These are phyloP conservation scores for Aspergillus quadrilineatus DNA, from an alignment of 2,329 filamentous ascomycete genomes.

Conservation along the genomic window DNA sequence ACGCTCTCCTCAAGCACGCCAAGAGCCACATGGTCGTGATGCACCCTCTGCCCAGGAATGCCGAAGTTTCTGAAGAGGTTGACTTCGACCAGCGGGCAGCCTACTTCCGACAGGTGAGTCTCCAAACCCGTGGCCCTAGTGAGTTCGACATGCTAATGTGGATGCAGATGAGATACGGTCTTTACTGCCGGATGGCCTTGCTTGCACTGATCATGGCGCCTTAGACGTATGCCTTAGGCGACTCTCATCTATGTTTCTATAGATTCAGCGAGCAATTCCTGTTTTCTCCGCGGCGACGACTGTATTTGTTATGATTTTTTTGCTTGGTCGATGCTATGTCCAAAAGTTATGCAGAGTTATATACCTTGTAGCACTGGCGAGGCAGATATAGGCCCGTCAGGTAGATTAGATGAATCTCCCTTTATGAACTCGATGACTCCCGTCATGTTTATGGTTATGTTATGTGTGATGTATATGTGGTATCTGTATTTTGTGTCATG, in stretches of 20 bases:
- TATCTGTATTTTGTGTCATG: constrained; percentile 19
- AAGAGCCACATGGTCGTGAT: constrained; percentile 93
- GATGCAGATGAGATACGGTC: constrained; percentile 86
- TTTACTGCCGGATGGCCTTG: constrained; percentile 97
- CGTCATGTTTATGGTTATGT: constrained; percentile 33
- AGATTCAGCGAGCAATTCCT: constrained; percentile 14
- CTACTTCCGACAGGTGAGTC: constrained; percentile 96
- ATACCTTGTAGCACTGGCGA: constrained; percentile 32
- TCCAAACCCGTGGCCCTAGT: background rate
- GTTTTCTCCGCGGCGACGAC: constrained; percentile 13
- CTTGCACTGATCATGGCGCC: constrained; percentile 84
- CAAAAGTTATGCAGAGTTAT: constrained; percentile 35
- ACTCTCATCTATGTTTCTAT: constrained; percentile 15
- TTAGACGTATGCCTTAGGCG: constrained; percentile 23
- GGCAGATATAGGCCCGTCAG: constrained; percentile 27
- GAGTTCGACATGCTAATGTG: constrained; percentile 44
- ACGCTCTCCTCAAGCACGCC: constrained; percentile 82
- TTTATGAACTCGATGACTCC: constrained; percentile 32
- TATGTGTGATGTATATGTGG: constrained; percentile 26
- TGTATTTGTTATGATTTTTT: background rate
- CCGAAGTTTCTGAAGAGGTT: constrained; percentile 91
- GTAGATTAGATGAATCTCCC: constrained; percentile 41
- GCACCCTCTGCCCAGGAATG: constrained; percentile 91
- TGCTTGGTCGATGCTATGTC: constrained; percentile 14
- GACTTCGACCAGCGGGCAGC: constrained; percentile 96